Evolutionary conservation across 106 monocot species (phyloP).

Genomic region (Triglochin maritima): DNA sequence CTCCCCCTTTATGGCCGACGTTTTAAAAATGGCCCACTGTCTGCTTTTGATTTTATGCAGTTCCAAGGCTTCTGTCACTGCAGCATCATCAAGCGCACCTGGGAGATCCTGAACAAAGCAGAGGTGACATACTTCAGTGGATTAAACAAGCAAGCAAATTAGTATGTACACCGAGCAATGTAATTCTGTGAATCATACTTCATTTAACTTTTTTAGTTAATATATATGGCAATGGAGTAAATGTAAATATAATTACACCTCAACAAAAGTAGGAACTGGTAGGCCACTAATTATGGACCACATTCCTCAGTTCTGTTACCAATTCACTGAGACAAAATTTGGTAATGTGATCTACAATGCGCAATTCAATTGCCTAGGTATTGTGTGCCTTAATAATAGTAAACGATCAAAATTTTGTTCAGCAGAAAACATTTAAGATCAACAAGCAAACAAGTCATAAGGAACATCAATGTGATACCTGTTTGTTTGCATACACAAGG

Average conservation of each 20-base stretch:
- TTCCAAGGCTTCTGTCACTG: constrained; percentile 80
- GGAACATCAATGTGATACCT: constrained; percentile 30
- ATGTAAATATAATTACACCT: too few relatives aligned
- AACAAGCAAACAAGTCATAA: background rate
- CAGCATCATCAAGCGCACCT: constrained; percentile 96
- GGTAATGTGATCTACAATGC: too few relatives aligned
- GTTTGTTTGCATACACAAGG: constrained; percentile 94
- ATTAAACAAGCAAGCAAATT: background rate
- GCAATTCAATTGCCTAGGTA: too few relatives aligned
- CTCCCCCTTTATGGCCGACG: constrained; percentile 96
- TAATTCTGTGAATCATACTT: too few relatives aligned
- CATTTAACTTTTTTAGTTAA: too few relatives aligned
- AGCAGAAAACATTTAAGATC: background rate
- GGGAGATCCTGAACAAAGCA: constrained; percentile 65
- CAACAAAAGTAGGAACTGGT: too few relatives aligned
- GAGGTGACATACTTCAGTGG: background rate
- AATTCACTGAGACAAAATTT: too few relatives aligned
- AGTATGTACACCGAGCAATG: background rate
- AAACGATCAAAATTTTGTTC: background rate
- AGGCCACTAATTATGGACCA: too few relatives aligned
- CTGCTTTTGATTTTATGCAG: constrained; percentile 92
- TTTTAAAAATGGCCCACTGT: constrained; percentile 97
- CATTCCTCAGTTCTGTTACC: too few relatives aligned
- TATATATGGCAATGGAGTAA: too few relatives aligned
- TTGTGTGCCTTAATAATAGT: background rate